Evolutionary conservation across 2,329 filamentous ascomycete genomes (phyloP).

Genomic region (Fusarium secorum): DNA sequence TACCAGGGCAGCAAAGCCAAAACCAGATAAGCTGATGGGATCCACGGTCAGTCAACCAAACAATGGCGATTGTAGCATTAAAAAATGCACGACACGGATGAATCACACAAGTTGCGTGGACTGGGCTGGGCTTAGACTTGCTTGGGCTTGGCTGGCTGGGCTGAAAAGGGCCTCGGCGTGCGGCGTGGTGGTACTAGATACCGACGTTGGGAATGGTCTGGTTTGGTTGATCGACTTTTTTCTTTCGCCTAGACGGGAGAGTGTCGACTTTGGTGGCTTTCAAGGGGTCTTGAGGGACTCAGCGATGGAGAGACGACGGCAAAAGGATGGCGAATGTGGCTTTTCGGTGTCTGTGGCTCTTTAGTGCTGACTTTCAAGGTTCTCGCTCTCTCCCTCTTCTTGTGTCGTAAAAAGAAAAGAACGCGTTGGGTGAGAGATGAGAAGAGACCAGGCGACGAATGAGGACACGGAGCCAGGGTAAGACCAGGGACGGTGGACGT

Average conservation of each 20-base stretch:
- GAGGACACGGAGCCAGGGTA: conserved; percentile 29
- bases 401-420: conserved; percentile 43
- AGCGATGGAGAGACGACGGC: conserved; percentile 15
- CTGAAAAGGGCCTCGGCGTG: conserved; percentile 28
- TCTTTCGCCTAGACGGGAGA: conserved; percentile 17
- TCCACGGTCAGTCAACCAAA: conserved; percentile 42
- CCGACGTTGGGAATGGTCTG: conserved; percentile 12
- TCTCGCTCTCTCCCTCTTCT: conserved; percentile 21
- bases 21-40: conserved; percentile 40
- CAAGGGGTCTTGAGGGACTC: conserved; percentile 18
- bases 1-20: conserved; percentile 23
- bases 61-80: conserved; percentile 45
- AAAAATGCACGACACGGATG: conserved; percentile 36
- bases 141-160: conserved; percentile 21
- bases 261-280: conserved; percentile 3
- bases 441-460: conserved; percentile 41
- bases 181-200: conserved; percentile 27
- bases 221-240: conserved; percentile 21
- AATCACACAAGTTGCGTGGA: conserved; percentile 35
- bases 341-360: conserved; percentile 28
- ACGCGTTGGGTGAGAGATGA: conserved; percentile 38
- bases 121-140: conserved; percentile 20
- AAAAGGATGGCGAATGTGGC: conserved; percentile 26
- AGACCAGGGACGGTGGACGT: conserved; percentile 29
- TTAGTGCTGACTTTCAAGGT: conserved; percentile 37